phyloP scores from a whole-genome alignment of 768 basidiomycete genomes.

The Lactifluus hygrophoroides region DNA sequence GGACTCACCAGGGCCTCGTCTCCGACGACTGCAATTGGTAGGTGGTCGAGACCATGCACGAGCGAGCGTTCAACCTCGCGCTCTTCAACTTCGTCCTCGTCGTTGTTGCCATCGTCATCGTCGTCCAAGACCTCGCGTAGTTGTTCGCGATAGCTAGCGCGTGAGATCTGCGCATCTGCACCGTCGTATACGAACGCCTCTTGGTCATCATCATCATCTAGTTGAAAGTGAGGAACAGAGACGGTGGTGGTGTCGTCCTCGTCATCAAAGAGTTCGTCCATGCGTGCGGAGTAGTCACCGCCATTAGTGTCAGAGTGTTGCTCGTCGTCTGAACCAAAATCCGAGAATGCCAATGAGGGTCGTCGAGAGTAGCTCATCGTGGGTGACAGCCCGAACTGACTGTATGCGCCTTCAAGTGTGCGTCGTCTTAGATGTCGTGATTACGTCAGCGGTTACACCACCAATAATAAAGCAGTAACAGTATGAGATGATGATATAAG shows the following conservation, averaged over 20 bases:
- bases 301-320: slow-evolving; percentile 33
- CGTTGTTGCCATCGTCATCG: slow-evolving; percentile 46
- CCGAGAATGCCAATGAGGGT: slow-evolving; percentile 30
- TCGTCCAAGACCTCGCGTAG: slow-evolving; percentile 65
- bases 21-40: not conserved
- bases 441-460: not conserved
- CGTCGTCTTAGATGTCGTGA: no score
- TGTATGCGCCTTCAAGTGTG: not conserved
- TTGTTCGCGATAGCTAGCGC: slow-evolving; percentile 54
- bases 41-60: slow-evolving; percentile 26
- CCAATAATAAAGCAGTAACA: slow-evolving; percentile 9
- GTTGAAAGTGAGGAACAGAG: not conserved
- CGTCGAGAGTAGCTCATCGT: slow-evolving; percentile 14
- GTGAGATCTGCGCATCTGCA: slow-evolving; percentile 44
- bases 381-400: not conserved
- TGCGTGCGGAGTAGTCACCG: slow-evolving; percentile 57
- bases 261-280: slow-evolving; percentile 56
- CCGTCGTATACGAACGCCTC: slow-evolving; percentile 69
- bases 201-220: slow-evolving; percentile 31
- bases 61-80: slow-evolving; percentile 41
- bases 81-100: slow-evolving; percentile 29
- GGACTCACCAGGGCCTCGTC: slow-evolving; percentile 28
- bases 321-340: slow-evolving; percentile 34
- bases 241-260: slow-evolving; percentile 22
- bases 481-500: slow-evolving; percentile 17